Evolutionary conservation across 768 basidiomycete genomes (phyloP).

Genomic region (Infundibulicybe gibba): DNA sequence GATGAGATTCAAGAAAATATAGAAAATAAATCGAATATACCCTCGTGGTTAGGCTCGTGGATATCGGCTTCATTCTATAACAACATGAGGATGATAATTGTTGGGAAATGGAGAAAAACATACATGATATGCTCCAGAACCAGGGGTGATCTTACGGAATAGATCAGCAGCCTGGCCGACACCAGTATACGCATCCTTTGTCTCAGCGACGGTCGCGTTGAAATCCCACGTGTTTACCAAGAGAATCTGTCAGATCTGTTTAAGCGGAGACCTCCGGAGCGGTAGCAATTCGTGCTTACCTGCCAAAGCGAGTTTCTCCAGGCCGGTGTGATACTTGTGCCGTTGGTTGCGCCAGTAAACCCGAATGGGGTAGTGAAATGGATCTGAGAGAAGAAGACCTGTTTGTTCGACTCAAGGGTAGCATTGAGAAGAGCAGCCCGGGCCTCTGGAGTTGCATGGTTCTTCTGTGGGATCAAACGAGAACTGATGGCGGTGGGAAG

Average conservation of each 20-base stretch:
- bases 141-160: conserved; percentile 37
- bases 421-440: conserved; percentile 11
- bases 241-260: conserved; percentile 13
- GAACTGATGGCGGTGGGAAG: neutral
- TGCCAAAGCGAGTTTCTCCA: conserved; percentile 45
- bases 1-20: neutral
- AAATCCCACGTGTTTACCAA: conserved; percentile 40
- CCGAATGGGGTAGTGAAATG: conserved; percentile 17
- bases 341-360: conserved; percentile 16
- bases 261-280: too few species aligned
- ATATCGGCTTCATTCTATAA: conserved; percentile 46
- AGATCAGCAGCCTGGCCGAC: conserved; percentile 34
- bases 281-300: conserved; percentile 9
- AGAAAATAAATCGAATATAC: conserved; percentile 14
- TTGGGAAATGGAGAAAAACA: conserved; percentile 8
- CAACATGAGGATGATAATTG: too few species aligned
- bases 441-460: neutral
- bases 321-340: conserved; percentile 39
- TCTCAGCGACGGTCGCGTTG: conserved; percentile 36
- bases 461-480: neutral
- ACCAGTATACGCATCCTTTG: conserved; percentile 24
- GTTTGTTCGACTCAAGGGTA: conserved; percentile 10
- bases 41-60: conserved; percentile 41
- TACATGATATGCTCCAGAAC: conserved; percentile 39
- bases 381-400: conserved; percentile 12